Evolutionary conservation across 345 rosid genomes (phyloP).

Genomic region (thale cress (Arabidopsis thaliana)): TAIR10.1 NC_003071.7:8185001-8185500

Average conservation of each 20-base stretch:
- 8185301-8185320: background rate
- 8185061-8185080: constrained; percentile 58
- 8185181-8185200: constrained; percentile 96
- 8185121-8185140: constrained; percentile 17
- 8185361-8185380: background rate
- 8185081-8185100: constrained; percentile 21
- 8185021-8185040: constrained; percentile 98
- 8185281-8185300: constrained; percentile 67
- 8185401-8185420: background rate
- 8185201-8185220: constrained; percentile 96
- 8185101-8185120: constrained; percentile 1
- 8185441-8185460: constrained; percentile 13
- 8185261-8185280: constrained; percentile 88
- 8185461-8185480: constrained; percentile 1
- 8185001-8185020: constrained; percentile 98
- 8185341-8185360: background rate
- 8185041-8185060: constrained; percentile 99
- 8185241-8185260: constrained; percentile 87
- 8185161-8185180: constrained; percentile 98
- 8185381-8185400: constrained; percentile 1
- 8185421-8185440: background rate
- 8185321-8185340: background rate
- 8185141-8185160: constrained; percentile 74
- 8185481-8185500: constrained; percentile 1
- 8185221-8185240: constrained; percentile 86